phyloP scores from a whole-genome alignment of 768 basidiomycete genomes.

The Suillus brevipes region DNA sequence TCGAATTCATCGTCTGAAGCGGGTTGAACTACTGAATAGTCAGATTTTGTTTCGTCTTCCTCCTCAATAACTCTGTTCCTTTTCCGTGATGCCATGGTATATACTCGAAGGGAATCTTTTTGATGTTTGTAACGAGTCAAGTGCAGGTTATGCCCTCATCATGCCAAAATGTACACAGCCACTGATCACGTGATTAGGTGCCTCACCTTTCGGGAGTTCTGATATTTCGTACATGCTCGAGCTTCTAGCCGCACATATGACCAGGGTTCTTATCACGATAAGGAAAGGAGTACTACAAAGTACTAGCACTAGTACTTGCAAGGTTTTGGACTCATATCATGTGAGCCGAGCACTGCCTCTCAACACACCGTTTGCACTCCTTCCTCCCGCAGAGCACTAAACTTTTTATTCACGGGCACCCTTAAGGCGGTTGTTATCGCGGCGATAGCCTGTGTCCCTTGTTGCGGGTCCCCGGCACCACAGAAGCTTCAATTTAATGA shows the following conservation, averaged over 20 bases:
- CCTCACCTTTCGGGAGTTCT: not conserved
- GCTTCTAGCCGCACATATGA: not conserved
- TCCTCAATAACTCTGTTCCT: conserved; percentile 29
- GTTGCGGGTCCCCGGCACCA: not conserved
- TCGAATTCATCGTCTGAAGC: conserved; percentile 50
- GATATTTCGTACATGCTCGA: not conserved
- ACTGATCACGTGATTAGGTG: not conserved
- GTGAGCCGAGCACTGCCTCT: not conserved
- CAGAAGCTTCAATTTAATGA: not conserved
- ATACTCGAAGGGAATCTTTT: not conserved
- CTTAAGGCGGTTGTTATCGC: not conserved
- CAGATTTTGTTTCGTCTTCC: conserved; percentile 14
- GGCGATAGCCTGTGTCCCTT: not conserved
- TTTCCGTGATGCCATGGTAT: conserved; percentile 29
- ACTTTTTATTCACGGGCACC: not conserved
- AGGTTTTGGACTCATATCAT: not conserved
- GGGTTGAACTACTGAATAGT: conserved; percentile 13
- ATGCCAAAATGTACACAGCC: conserved; percentile 1
- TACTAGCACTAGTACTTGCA: not conserved
- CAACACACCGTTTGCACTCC: not conserved
- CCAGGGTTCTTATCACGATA: conserved; percentile 7
- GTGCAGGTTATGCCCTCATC: not conserved
- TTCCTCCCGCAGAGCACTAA: not conserved
- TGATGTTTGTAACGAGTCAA: not conserved
- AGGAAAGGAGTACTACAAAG: not conserved